Conservation (phyloP, 345 rosid species). For the Syzygium aromaticum region DNA sequence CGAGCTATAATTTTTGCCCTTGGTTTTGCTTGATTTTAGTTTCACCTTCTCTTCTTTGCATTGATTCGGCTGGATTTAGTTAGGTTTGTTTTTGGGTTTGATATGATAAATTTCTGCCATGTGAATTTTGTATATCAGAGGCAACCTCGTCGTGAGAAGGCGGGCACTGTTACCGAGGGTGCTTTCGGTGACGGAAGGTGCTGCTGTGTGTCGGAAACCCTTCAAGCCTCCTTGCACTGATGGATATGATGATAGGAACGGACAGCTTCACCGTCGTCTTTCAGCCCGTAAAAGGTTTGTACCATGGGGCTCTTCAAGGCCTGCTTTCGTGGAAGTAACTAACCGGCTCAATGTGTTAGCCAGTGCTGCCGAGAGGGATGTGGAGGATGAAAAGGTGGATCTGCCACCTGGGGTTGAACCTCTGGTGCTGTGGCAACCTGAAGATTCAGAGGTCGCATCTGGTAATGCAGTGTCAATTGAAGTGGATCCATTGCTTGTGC, state of each 20-base stretch:
- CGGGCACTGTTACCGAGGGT: slow-evolving; percentile 82
- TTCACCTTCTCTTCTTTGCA: not conserved
- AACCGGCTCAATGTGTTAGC: slow-evolving; percentile 15
- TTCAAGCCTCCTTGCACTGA: slow-evolving; percentile 76
- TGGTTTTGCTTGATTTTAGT: not conserved
- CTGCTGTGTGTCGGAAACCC: slow-evolving; percentile 86
- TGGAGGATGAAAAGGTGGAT: slow-evolving; percentile 44
- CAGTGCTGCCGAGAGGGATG: slow-evolving; percentile 12
- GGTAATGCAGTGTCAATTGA: slow-evolving; percentile 26
- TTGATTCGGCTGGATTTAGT: not conserved
- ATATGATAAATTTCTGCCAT: not conserved
- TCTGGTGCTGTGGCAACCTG: slow-evolving; percentile 79
- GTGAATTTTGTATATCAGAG: slow-evolving; percentile 33
- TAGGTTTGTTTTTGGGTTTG: not conserved
- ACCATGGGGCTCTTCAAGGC: slow-evolving; percentile 83
- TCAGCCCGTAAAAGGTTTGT: slow-evolving; percentile 83
- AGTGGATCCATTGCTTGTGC: slow-evolving; percentile 84
- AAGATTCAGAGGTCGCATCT: slow-evolving; percentile 36
- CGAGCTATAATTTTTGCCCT: not conserved
- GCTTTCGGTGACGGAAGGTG: slow-evolving; percentile 80
- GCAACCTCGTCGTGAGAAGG: slow-evolving; percentile 72
- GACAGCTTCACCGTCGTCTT: slow-evolving; percentile 72
- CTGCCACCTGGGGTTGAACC: slow-evolving; percentile 85
- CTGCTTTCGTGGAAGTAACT: slow-evolving; percentile 42
- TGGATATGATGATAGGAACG: slow-evolving; percentile 47